These are phyloP conservation scores for Brassica incana DNA, from an alignment of 345 rosid species.

Conservation along the genomic window DNA sequence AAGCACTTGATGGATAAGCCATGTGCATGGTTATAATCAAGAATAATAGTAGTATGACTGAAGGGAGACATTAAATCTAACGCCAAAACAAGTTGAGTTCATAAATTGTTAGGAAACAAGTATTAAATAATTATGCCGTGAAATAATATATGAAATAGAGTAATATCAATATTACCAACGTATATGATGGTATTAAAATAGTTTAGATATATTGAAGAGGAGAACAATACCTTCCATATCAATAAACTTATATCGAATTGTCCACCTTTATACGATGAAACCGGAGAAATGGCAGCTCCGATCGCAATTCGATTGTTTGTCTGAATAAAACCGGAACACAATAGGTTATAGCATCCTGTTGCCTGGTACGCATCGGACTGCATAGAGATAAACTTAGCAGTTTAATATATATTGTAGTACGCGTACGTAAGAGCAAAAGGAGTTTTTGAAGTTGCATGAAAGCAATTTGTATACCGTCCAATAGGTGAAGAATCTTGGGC, in stretches of 20 bases:
- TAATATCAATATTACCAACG: not conserved
- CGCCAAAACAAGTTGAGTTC: not conserved
- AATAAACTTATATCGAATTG: constrained; percentile 92
- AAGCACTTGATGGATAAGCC: constrained; percentile 18
- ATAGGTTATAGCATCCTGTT: constrained; percentile 92
- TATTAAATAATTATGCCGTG: constrained; percentile 19
- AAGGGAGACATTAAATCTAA: not conserved
- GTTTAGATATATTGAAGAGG: not conserved
- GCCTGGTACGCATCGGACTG: constrained; percentile 93
- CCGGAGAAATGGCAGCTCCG: constrained; percentile 96
- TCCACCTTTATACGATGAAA: constrained; percentile 80
- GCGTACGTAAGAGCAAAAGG: not conserved
- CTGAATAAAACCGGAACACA: constrained; percentile 96
- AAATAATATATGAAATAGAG: not conserved
- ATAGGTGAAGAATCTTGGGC: constrained; percentile 94
- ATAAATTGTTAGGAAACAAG: constrained; percentile 15
- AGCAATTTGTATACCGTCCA: constrained; percentile 76
- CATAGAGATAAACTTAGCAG: not conserved
- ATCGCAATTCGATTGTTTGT: constrained; percentile 83
- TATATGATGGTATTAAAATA: not conserved
- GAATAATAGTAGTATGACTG: not conserved
- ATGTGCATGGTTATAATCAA: constrained; percentile 28
- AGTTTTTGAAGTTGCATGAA: constrained; percentile 12
- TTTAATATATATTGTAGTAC: not conserved
- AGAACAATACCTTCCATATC: constrained; percentile 83